These are phyloP conservation scores for Protomyces macrosporus DNA, from an alignment of 1,139 yeast genomes.

Conservation along the genomic window DNA sequence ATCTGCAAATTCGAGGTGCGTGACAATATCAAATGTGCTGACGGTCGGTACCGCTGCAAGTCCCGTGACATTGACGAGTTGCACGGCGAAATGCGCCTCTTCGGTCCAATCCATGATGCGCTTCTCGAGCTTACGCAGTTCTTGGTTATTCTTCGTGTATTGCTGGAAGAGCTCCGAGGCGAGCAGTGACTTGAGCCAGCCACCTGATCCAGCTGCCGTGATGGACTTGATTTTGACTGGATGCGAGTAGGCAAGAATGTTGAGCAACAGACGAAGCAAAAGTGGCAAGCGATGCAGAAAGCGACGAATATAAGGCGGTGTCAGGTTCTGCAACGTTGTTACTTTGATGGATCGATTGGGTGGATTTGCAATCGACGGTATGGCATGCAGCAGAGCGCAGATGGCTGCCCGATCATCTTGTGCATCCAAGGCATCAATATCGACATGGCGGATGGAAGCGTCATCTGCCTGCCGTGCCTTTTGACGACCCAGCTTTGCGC, in stretches of 20 bases:
- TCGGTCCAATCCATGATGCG: conserved; percentile 4
- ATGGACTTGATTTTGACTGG: conserved; percentile 16
- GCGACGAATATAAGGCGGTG: conserved; percentile 17
- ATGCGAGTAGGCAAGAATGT: conserved; percentile 11
- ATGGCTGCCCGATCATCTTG: conserved; percentile 17
- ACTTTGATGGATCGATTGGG: conserved; percentile 13
- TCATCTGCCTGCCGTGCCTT: background rate
- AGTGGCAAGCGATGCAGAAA: conserved; percentile 22
- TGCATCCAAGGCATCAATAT: conserved; percentile 1
- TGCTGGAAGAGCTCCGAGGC: conserved; percentile 20
- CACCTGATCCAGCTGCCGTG: conserved; percentile 23
- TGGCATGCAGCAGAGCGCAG: conserved; percentile 8
- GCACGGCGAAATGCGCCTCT: conserved; percentile 17
- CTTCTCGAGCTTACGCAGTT: conserved; percentile 8
- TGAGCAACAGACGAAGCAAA: conserved; percentile 10
- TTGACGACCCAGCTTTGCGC: background rate
- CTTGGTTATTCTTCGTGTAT: conserved; percentile 4
- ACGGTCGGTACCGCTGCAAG: conserved; percentile 15
- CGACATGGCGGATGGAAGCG: background rate
- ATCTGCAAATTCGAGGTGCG: conserved; percentile 15
- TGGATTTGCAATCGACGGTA: conserved; percentile 20
- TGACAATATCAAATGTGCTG: conserved; percentile 17
- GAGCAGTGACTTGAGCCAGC: conserved; percentile 15
- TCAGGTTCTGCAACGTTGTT: conserved; percentile 13
- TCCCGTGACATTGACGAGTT: conserved; percentile 1